Percentiles rank a stretch among this genome's conserved stretches.
phyloP scores from a whole-genome alignment of 805 yeast genomes.

The Monosporozyma siamensis region DNA sequence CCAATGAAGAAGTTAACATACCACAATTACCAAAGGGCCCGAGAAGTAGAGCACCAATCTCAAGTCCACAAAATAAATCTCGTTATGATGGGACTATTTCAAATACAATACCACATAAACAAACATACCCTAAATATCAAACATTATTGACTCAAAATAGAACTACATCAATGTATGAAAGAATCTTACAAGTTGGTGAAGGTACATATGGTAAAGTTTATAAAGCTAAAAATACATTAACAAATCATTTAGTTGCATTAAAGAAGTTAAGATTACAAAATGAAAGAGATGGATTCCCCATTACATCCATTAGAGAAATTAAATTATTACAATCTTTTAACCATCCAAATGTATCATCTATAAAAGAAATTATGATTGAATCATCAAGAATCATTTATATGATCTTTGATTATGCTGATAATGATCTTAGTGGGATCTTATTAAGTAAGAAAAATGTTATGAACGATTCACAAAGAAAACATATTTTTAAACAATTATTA shows the following conservation, averaged over 20 bases:
- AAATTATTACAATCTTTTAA: slow-evolving; percentile 67
- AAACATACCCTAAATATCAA: slow-evolving; percentile 2
- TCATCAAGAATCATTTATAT: slow-evolving; percentile 53
- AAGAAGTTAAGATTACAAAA: slow-evolving; percentile 75
- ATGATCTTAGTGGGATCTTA: slow-evolving; percentile 82
- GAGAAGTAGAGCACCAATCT: slow-evolving; percentile 6
- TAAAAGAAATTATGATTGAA: slow-evolving; percentile 86
- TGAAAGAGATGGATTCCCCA: slow-evolving; percentile 92
- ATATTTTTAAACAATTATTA: slow-evolving; percentile 53
- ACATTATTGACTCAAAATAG: neutral
- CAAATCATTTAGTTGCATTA: slow-evolving; percentile 72
- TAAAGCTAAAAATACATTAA: slow-evolving; percentile 55
- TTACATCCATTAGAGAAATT: slow-evolving; percentile 89
- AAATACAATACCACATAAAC: neutral
- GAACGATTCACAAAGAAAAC: slow-evolving; percentile 55
- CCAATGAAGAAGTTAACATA: too few species aligned
- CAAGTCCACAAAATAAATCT: neutral
- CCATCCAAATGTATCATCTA: slow-evolving; percentile 72
- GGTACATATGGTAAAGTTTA: slow-evolving; percentile 77
- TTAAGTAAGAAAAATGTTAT: slow-evolving; percentile 63
- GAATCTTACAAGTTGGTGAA: slow-evolving; percentile 91
- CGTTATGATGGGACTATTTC: neutral
- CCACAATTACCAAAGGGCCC: slow-evolving; percentile 22
- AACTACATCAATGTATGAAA: slow-evolving; percentile 39
- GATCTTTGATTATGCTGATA: slow-evolving; percentile 90